Base-by-base conservation (phyloP, 225 moss, liverwort and hornwort genomes). In the Bryoerythrophyllum caledonicum region DNA sequence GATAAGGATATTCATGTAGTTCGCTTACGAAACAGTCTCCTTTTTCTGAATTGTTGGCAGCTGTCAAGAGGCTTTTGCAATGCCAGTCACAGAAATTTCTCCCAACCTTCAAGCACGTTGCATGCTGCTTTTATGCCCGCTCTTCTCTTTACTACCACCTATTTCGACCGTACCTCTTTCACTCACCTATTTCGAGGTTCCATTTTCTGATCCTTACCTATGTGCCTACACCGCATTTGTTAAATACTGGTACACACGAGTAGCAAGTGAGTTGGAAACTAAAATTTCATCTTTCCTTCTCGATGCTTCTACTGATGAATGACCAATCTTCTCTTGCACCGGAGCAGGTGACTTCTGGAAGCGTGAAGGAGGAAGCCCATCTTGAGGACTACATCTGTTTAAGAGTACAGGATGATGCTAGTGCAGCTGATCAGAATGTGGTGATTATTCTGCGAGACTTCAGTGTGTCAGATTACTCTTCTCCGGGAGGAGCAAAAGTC, bases 21-120 rank as follows among this genome's bases (percentile, higher is more conserved):
- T 57, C 52, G 17, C 67, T 77, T 71, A 11, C 44, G 61, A 23
- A 64, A 56, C 49, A 58, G 43, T 43, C 15, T 26, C 59, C 34
- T 57, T 35, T 57, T 34, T 71, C 19, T 54, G 65, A 70, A 57
- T 62, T 75, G 75, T 77, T 77, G 61, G 41, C 85, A 94, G 96
- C 70, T 94, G 94, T 82, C 88, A 88, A 79, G 90, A 90, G 74
- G 99, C 95, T 8, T 95, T 99, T 88, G 83, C 83, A 74, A 95
- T 84, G 91, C 99, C 99, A 37, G 75, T 89, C 44, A 90, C 90
- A 82, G 93, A 91, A 40, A 84, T 99, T 37, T 95, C 99, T 68
- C 99, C 93, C 28, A 90, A 91, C 58, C 88, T 99, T 65, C 86
- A 87, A 75, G 90, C 88, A 71, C 99, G 87, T 48, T 79, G 81